phyloP scores from a whole-genome alignment of 441 rosid genomes.

The Brassica hybrid region DNA sequence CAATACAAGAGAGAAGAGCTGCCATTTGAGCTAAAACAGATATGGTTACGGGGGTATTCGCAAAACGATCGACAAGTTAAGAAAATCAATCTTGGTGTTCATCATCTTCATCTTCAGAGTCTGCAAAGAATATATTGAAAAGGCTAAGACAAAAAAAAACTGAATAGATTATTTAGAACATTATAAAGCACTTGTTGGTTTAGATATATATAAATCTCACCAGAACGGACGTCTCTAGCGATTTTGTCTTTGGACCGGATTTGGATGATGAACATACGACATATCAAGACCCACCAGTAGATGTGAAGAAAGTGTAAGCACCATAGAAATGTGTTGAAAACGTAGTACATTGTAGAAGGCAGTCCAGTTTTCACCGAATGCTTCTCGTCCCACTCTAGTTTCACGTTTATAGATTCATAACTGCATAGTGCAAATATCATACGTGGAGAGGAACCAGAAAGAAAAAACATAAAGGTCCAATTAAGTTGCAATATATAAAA shows the following conservation, averaged over 20 bases:
- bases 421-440: conserved; percentile 40
- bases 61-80: not conserved
- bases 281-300: conserved; percentile 66
- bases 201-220: conserved; percentile 39
- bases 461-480: conserved; percentile 1
- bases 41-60: not conserved
- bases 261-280: conserved; percentile 53
- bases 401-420: conserved; percentile 56
- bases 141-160: not conserved
- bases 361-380: conserved; percentile 46
- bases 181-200: conserved; percentile 2
- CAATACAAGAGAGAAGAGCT: not conserved
- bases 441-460: not conserved
- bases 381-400: conserved; percentile 48
- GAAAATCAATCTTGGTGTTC: conserved; percentile 53
- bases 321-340: conserved; percentile 62
- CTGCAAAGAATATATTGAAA: conserved; percentile 40
- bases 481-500: too few species aligned
- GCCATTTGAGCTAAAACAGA: not conserved
- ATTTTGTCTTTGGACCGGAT: conserved; percentile 52
- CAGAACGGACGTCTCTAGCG: conserved; percentile 61
- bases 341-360: conserved; percentile 53
- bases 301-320: conserved; percentile 55
- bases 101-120: conserved; percentile 67
- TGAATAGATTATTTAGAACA: not conserved